phyloP scores from a whole-genome alignment of 495 filamentous ascomycete species.

The Daldinia loculata region DNA sequence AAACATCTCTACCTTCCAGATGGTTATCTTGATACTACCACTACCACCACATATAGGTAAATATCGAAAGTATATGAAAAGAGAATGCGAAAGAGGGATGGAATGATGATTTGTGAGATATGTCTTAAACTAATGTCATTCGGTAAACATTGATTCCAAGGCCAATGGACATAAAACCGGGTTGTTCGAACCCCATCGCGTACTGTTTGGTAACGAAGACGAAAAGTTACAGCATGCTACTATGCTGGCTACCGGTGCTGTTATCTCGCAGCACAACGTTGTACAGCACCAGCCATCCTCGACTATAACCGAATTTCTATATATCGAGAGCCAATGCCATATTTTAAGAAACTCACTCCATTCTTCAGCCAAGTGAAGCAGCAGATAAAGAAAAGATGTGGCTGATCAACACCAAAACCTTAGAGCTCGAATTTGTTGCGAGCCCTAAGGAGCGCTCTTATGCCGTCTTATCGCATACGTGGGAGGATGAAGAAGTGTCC shows the following conservation, averaged over 20 bases:
- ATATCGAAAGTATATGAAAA: not conserved
- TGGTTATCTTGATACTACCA: not conserved
- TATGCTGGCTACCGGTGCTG: not conserved
- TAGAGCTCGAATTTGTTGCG: conserved; percentile 40
- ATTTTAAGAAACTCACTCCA: not conserved
- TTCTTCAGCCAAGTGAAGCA: not conserved
- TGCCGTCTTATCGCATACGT: conserved; percentile 53
- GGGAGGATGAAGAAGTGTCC: conserved; percentile 49
- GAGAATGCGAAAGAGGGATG: not conserved
- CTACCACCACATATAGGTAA: not conserved
- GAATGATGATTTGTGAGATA: not conserved
- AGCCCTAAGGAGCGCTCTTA: conserved; percentile 29
- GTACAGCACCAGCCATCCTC: not conserved
- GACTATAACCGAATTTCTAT: not conserved
- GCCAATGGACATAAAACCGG: not conserved
- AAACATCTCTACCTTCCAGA: not conserved
- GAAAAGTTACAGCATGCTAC: not conserved
- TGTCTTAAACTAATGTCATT: not conserved
- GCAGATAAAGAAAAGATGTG: conserved; percentile 34
- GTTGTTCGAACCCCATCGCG: not conserved
- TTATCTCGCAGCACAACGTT: not conserved
- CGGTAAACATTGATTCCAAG: not conserved
- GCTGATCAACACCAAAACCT: conserved; percentile 43
- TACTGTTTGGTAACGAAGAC: not conserved
- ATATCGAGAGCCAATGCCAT: not conserved